Evolutionary conservation across 257 asterid species (phyloP).

Genomic region (Galeopsis tetrahit): DNA sequence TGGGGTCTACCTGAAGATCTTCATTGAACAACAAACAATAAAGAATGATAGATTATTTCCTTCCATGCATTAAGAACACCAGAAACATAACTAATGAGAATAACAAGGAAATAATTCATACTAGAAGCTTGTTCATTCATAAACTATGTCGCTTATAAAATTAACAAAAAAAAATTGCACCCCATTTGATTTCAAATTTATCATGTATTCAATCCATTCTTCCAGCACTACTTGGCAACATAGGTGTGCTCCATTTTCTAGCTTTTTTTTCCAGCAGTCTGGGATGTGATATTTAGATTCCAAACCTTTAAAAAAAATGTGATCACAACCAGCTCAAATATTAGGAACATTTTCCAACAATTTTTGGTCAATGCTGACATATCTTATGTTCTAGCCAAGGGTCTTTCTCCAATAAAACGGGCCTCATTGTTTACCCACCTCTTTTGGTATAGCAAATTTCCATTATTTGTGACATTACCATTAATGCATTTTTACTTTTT

Average conservation of each 20-base stretch:
- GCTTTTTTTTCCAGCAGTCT: neutral
- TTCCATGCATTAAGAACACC: neutral
- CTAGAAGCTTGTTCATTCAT: conserved; percentile 15
- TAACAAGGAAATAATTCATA: neutral
- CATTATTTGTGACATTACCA: neutral
- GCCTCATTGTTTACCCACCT: neutral
- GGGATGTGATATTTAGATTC: conserved; percentile 6
- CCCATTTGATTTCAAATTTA: neutral
- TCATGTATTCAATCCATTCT: conserved; percentile 2
- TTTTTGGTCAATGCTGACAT: neutral
- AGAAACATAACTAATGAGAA: neutral
- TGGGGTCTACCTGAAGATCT: neutral
- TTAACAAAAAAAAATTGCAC: neutral
- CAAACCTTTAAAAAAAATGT: neutral
- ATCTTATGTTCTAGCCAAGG: conserved; percentile 3
- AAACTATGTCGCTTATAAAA: conserved; percentile 16
- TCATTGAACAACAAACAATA: neutral
- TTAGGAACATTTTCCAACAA: conserved; percentile 6
- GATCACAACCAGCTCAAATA: conserved; percentile 22
- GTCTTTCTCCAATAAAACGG: neutral
- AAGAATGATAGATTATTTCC: neutral
- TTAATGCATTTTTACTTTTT: no score
- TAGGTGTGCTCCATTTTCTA: neutral
- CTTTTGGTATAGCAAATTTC: neutral
- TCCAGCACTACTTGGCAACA: conserved; percentile 11